Evolutionary conservation across 176 grass and related monocot genomes (phyloP).

Genomic region (Triticum turgidum): DNA sequence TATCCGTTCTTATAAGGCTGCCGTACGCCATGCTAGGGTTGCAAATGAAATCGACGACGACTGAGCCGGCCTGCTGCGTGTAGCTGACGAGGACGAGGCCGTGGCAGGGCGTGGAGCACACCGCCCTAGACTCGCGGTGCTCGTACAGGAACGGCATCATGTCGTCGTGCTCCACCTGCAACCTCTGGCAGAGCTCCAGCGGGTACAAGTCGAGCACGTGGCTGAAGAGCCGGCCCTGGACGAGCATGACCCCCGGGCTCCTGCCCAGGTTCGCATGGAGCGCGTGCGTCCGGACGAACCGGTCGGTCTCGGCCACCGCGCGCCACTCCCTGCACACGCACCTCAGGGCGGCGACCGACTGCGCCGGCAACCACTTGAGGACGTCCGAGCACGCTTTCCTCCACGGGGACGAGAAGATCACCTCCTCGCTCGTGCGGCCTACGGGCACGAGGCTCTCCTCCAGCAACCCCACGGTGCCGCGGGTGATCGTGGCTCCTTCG

Average conservation of each 20-base stretch:
- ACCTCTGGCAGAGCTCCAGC: neutral
- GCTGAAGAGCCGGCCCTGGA: neutral
- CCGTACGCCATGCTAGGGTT: neutral
- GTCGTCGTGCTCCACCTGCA: neutral
- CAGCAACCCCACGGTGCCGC: too few relatives aligned
- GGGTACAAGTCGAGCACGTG: neutral
- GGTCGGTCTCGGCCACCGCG: neutral
- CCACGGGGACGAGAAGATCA: neutral
- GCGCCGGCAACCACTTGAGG: neutral
- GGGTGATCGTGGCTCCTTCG: too few relatives aligned
- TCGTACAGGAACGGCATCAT: neutral
- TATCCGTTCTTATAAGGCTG: neutral
- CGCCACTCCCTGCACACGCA: neutral
- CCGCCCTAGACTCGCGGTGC: neutral
- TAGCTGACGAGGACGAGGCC: neutral
- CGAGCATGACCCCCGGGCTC: neutral
- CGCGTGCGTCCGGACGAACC: neutral
- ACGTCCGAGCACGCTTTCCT: neutral
- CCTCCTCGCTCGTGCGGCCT: neutral
- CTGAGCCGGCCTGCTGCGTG: too few relatives aligned
- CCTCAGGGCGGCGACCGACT: neutral
- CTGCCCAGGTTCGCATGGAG: neutral
- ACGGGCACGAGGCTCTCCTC: neutral
- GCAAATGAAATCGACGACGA: neutral
- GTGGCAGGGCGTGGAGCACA: slow-evolving; percentile 21